Evolutionary conservation across 2,329 filamentous ascomycete genomes (phyloP), one percentile per base, ranked within the genome.

Genomic region (Fusarium sp.): DNA sequence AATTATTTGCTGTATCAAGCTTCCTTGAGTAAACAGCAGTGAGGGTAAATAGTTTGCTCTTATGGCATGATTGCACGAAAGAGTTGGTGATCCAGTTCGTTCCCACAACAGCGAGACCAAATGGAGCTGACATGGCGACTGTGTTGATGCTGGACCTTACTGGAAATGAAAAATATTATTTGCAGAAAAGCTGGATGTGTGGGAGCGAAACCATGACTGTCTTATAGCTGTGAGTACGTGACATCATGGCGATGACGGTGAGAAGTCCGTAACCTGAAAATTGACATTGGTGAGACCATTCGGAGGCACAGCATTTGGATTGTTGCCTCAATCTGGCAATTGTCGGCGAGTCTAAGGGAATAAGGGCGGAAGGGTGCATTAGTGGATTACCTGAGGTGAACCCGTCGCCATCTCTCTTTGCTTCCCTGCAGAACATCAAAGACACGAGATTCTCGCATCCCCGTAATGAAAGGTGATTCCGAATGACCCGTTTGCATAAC

Each of bases 1-100:
- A 75, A 15, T 28, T 62, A 1, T 35, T 73, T 18, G 73, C 73
- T 2, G 73, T 75, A 17, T 73, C 56, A 11, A 69, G 36, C 11
- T 63, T 75, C 6, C 73, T 72, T 5, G 73, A 75, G 15, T 73
- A 75, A 2, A 73, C 73, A 10, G 69, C 69, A 17, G 36, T 63
- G 11, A 75, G 66, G 14, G 58, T 13, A 6, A 75, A 75, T 6
- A 42, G 15, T 15, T 69, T 66, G 41, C 73, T 75, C 35, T 75
- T 54, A n/a, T 75, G 73, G 31, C 48, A 60, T 33, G 73, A 75
- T 12, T 75, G 73, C 3, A 74, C 67, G n/a, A 75, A 75, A 2
- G 73, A 75, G 22, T 65, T 71, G 20, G 73, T 75, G 24, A 75
- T 75, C 73, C 73, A 75, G 47, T 75, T 75, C 13, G 73, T 75